A percentile compares a stretch with the other conserved stretches of the same genome.
Conservation (phyloP, 129 eudicot genomes). For the Helianthus tuberosus region DNA sequence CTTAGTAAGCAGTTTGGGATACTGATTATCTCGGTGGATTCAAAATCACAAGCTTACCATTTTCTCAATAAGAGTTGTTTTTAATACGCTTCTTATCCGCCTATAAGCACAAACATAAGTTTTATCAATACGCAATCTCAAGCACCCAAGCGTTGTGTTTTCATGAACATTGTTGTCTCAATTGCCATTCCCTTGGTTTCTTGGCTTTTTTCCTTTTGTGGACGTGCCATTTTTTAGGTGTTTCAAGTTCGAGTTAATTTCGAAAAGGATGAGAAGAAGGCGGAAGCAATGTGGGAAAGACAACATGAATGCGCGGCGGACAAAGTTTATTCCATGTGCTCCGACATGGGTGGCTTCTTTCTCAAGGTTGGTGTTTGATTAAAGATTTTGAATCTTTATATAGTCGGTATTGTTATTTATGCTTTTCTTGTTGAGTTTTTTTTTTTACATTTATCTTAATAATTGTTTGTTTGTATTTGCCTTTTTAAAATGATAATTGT, state of each 20-base stretch:
- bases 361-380: slow-evolving; percentile 66
- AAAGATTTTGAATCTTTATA: slow-evolving; percentile 12
- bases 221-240: slow-evolving; percentile 42
- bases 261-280: slow-evolving; percentile 78
- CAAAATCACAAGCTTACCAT: neutral
- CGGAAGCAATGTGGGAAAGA: slow-evolving; percentile 96
- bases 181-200: slow-evolving; percentile 42
- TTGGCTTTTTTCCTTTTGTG: neutral
- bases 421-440: neutral
- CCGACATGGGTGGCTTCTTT: slow-evolving; percentile 96
- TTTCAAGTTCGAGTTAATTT: slow-evolving; percentile 83
- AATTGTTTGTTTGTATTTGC: too few species aligned
- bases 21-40: neutral
- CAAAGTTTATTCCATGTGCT: slow-evolving; percentile 88
- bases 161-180: neutral
- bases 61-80: neutral
- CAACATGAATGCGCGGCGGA: slow-evolving; percentile 94
- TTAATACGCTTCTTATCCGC: neutral
- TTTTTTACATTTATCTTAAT: neutral
- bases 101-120: neutral
- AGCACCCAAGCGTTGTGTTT: neutral
- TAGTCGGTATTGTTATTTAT: neutral
- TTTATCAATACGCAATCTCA: neutral
- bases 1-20: neutral
- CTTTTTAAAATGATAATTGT: neutral